Evolutionary conservation across 2,329 filamentous ascomycete species (phyloP), one percentile per base, ranked within the genome.

Genomic region (Penicillium freii): DNA sequence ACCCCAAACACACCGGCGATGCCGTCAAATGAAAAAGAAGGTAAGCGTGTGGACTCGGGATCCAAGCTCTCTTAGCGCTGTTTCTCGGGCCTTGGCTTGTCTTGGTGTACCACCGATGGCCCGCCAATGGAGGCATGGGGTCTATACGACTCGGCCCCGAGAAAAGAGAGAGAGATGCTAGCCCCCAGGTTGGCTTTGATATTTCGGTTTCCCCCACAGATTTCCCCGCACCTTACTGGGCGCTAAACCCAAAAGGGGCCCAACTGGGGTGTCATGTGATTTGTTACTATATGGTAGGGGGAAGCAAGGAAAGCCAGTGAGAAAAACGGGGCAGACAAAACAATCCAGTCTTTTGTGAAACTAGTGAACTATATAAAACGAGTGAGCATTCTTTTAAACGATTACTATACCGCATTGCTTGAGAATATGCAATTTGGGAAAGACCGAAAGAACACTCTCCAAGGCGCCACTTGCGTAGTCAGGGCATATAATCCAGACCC

Each of bases 61-160:
- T 39, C 51, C 51, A 46, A 46, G 33, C 51, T 46, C 51, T 29
- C 51, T 53, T 53, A 42, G 42, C 51, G 9, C 25, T 53, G 17
- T 44, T 38, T 33, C 42, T 31, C 17, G 23, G 23, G 29, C 2
- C 50, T 52, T 52, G 50, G 40, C 29, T 45, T 52, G 25, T 27
- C 33, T 15, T 53, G 38, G 25, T 51, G n/a, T 51, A 13, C 31
- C n/a, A 11, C n/a, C 11, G 44, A 33, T 31, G 7, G 6, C 19
- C 27, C 27, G 27, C 10, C 13, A 21, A 15, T n/a, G n/a, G 43
- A 8, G 11, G n/a, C 19, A 29, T 31, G 6, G n/a, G 9, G 27
- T 33, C 4, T 33, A 33, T 17, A 4, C 1, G 6, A 46, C n/a
- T 33, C n/a, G 27, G 44, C 6, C 44, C 27, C 15, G n/a, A 21